Evolutionary conservation across 164 flowering plant genomes (phyloP).

Genomic region (Sedum album): DNA sequence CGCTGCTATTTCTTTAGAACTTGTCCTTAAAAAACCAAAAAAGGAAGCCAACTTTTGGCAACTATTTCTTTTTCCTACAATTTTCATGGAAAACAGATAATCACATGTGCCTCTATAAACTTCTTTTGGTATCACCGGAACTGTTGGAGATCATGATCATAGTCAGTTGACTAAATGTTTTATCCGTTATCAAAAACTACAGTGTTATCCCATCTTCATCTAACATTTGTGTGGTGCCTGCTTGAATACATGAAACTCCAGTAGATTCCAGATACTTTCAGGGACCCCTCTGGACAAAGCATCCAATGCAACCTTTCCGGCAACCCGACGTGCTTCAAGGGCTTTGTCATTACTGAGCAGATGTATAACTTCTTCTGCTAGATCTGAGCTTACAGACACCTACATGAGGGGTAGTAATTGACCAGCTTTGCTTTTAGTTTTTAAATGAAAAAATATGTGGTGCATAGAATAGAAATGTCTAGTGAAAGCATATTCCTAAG

Average conservation of each 20-base stretch:
- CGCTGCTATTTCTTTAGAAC: too few relatives aligned
- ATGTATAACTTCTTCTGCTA: constrained; percentile 36
- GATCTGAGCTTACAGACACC: background rate
- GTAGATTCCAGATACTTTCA: constrained; percentile 45
- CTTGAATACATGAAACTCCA: constrained; percentile 34
- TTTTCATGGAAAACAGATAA: too few relatives aligned
- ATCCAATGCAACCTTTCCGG: constrained; percentile 62
- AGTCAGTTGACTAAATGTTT: too few relatives aligned
- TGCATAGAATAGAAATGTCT: background rate
- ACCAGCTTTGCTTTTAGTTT: too few relatives aligned
- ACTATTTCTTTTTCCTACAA: too few relatives aligned
- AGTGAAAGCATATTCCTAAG: too few relatives aligned
- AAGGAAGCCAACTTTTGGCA: too few relatives aligned
- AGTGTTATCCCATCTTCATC: background rate
- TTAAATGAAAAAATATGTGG: background rate
- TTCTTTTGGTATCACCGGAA: too few relatives aligned
- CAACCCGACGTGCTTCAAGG: constrained; percentile 49
- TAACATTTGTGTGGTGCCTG: constrained; percentile 7
- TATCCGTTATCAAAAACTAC: too few relatives aligned
- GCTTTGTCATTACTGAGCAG: constrained; percentile 40
- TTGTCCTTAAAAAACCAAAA: too few relatives aligned
- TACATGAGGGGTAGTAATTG: background rate
- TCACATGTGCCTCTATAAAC: too few relatives aligned
- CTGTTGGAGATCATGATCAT: too few relatives aligned
- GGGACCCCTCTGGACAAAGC: constrained; percentile 56